phyloP scores from a whole-genome alignment of 2,329 filamentous ascomycete genomes.

The Xylariaceae sp. region DNA sequence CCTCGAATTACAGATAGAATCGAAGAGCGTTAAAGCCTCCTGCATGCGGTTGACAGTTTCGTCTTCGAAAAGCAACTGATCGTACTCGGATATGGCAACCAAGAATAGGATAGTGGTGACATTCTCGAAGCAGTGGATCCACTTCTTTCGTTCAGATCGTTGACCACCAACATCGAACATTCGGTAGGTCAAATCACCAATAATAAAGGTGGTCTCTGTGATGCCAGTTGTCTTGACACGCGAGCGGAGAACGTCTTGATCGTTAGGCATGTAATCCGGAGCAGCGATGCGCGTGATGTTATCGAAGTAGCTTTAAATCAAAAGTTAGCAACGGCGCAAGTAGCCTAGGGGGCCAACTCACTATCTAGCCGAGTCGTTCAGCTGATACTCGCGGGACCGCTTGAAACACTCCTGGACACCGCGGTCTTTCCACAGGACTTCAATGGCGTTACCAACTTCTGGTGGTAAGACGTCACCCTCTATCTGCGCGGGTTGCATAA shows the following conservation, averaged over 20 bases:
- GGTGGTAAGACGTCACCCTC: constrained; percentile 92
- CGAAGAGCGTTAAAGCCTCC: constrained; percentile 79
- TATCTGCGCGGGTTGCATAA: constrained; percentile 97
- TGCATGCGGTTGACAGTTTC: constrained; percentile 96
- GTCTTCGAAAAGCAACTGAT: constrained; percentile 92
- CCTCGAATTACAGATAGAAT: constrained; percentile 81
- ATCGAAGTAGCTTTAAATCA: constrained; percentile 72
- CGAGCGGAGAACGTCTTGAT: constrained; percentile 90
- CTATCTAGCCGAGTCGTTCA: constrained; percentile 97
- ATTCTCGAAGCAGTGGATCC: constrained; percentile 99
- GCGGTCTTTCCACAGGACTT: constrained; percentile 85
- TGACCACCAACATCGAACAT: constrained; percentile 98
- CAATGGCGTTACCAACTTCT: constrained; percentile 89
- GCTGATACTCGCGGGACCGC: constrained; percentile 89
- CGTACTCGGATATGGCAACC: constrained; percentile 95
- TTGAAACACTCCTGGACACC: constrained; percentile 95
- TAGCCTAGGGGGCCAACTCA: constrained; percentile 46
- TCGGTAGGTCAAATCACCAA: constrained; percentile 87
- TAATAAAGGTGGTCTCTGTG: constrained; percentile 93
- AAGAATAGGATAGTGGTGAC: constrained; percentile 95
- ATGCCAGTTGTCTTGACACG: constrained; percentile 98
- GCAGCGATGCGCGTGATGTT: constrained; percentile 87
- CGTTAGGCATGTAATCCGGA: constrained; percentile 89
- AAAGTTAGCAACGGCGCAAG: constrained; percentile 26
- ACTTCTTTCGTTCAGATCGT: constrained; percentile 96